Evolutionary conservation across 352 stramenopile genomes (phyloP).

Genomic region (Pseudoperonospora humuli): DNA sequence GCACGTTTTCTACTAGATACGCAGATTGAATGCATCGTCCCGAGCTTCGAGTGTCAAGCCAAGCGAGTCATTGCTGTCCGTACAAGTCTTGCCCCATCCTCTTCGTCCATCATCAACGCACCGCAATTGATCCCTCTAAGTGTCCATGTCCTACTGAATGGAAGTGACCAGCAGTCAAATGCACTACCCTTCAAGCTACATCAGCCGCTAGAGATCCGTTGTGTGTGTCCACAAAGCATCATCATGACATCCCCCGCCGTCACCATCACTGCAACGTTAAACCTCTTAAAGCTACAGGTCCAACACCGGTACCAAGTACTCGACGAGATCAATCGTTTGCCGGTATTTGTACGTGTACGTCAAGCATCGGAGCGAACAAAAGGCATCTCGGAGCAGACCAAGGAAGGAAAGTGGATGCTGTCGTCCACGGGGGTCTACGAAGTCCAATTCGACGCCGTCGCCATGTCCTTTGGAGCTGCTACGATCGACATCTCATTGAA

Average conservation of each 20-base stretch:
- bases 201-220: constrained; percentile 38
- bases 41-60: constrained; percentile 36
- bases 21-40: constrained; percentile 52
- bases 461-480: constrained; percentile 43
- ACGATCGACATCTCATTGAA: constrained; percentile 56
- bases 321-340: constrained; percentile 35
- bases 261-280: constrained; percentile 36
- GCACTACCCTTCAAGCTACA: constrained; percentile 39
- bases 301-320: constrained; percentile 11
- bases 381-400: constrained; percentile 39
- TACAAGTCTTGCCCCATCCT: constrained; percentile 37
- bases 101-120: constrained; percentile 32
- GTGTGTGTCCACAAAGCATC: constrained; percentile 48
- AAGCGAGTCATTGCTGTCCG: constrained; percentile 26
- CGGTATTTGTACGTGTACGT: constrained; percentile 47
- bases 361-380: constrained; percentile 47
- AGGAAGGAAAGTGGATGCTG: constrained; percentile 43
- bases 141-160: constrained; percentile 57
- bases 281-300: constrained; percentile 43
- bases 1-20: constrained; percentile 46
- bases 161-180: constrained; percentile 43
- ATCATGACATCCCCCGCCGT: constrained; percentile 40
- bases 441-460: constrained; percentile 47
- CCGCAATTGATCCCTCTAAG: constrained; percentile 39
- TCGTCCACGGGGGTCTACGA: constrained; percentile 49